These are phyloP conservation scores for Orobanche coerulescens DNA, from an alignment of 257 asterid species.

Conservation along the genomic window DNA sequence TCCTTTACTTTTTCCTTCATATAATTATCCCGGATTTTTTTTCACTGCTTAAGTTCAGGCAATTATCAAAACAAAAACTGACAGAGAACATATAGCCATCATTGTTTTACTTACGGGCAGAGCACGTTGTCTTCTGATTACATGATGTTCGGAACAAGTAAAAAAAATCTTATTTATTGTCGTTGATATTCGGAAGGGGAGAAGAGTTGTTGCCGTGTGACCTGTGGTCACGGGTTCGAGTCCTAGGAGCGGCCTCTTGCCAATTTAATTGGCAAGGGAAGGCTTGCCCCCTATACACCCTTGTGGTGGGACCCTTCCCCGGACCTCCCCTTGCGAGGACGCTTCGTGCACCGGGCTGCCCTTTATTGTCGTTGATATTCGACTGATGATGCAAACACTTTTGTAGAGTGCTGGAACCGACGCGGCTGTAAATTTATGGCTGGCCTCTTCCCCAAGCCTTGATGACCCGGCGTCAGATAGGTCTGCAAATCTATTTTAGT, in stretches of 20 bases:
- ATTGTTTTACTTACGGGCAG: not conserved
- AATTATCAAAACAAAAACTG: slow-evolving; percentile 11
- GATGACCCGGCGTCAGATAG: slow-evolving; percentile 46
- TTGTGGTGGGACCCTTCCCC: too few relatives aligned
- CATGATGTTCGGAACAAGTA: slow-evolving; percentile 15
- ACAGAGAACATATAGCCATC: not conserved
- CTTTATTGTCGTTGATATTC: slow-evolving; percentile 20
- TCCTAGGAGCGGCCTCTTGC: too few relatives aligned
- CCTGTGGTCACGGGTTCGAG: too few relatives aligned
- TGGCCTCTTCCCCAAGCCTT: slow-evolving; percentile 38
- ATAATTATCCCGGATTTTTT: not conserved
- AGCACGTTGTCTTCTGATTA: slow-evolving; percentile 15
- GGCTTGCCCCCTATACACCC: too few relatives aligned
- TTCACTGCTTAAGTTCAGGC: not conserved
- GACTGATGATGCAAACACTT: slow-evolving; percentile 30
- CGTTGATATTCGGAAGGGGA: slow-evolving; percentile 15
- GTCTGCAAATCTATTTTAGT: slow-evolving; percentile 27
- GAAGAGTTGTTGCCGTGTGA: too few relatives aligned
- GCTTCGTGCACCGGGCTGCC: too few relatives aligned
- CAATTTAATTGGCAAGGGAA: too few relatives aligned
- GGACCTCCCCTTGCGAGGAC: too few relatives aligned
- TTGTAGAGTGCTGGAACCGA: slow-evolving; percentile 98
- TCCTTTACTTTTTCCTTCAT: slow-evolving; percentile 13
- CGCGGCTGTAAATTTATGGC: slow-evolving; percentile 88
- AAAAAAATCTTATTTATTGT: slow-evolving; percentile 19